Base-by-base conservation (phyloP, 805 yeast species). In the Cyberlindnera bimundalis region DNA sequence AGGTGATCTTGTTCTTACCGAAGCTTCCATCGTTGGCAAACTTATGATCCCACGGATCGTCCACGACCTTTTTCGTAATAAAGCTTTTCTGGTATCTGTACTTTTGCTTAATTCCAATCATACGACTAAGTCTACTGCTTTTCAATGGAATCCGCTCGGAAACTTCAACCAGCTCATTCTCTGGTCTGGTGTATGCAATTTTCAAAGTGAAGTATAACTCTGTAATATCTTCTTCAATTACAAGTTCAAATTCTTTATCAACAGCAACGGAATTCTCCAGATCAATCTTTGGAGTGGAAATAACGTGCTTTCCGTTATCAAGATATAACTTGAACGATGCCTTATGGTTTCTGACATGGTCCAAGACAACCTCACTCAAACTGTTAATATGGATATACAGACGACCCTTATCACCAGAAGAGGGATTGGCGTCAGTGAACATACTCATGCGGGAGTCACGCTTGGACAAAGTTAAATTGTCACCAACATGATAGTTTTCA, bases 11-110 rank as follows among this genome's bases (percentile, higher is more conserved):
- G 39, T 84, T 76, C 53, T 91, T 73, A 8, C 88, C 96, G 70
- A 86, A 89, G 27, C 96, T 86, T 2, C 98, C 98, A 60, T 88
- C 95, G 25, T 71, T 70, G 2, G 97, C 96, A 47, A 88, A 73
- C 40, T 75, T 65, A 25, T 68, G 61, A 25, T 74, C 75, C 83
- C 91, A 76, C 2, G 71, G 64, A 64, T 84, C 95, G 19, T 50
- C 42, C 4, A 62, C 60, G 1, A 73, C 67, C 24, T 74, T 70
- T 45, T 68, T 68, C 2, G 79, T 70, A 6, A 79, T 74, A 45
- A 70, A 75, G 48, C 66, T 76, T 38, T 62, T 68, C 25, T 67
- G 64, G 18, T 60, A 56, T 32, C 47, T 59, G 44, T 58, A 68
- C 40, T 62, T 66, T 16, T 59, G 62, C 40, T 65, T 66, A 16